Conservation (phyloP, 2,329 filamentous ascomycete species). For the Nothophoma quercina region DNA sequence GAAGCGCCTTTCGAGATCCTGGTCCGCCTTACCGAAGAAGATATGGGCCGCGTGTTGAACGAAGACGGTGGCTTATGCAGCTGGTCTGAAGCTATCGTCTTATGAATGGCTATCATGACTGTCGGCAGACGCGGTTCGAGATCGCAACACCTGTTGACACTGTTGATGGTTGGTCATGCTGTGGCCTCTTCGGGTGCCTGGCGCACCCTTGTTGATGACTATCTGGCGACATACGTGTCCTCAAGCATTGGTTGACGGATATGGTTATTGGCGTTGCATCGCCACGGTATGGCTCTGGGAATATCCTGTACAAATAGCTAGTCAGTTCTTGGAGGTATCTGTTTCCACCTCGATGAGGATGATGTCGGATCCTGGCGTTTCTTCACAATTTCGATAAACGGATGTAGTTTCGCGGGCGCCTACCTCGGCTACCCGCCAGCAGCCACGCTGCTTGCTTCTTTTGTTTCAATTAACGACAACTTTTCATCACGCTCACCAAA, state of each 20-base stretch:
- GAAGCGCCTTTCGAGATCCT: slow-evolving; percentile 48
- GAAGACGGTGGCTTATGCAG: slow-evolving; percentile 39
- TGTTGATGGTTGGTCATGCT: slow-evolving; percentile 9
- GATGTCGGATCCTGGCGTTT: slow-evolving; percentile 18
- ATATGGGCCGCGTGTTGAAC: slow-evolving; percentile 41
- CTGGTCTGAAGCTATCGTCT: slow-evolving; percentile 41
- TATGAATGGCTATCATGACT: slow-evolving; percentile 17
- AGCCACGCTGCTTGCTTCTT: slow-evolving; percentile 4
- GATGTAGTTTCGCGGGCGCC: slow-evolving; percentile 8
- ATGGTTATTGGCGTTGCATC: slow-evolving; percentile 29
- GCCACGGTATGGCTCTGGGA: slow-evolving; percentile 30
- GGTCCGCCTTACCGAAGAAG: slow-evolving; percentile 42
- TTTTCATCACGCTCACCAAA: neutral
- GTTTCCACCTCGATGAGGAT: slow-evolving; percentile 12
- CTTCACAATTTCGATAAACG: slow-evolving; percentile 5
- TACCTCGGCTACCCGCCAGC: slow-evolving; percentile 8
- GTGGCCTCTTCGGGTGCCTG: slow-evolving; percentile 22
- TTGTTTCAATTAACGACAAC: neutral
- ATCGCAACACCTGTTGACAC: neutral
- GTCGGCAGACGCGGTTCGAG: slow-evolving; percentile 9
- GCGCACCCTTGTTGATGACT: slow-evolving; percentile 24
- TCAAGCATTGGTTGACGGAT: slow-evolving; percentile 27
- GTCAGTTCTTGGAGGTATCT: slow-evolving; percentile 14
- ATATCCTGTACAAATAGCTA: slow-evolving; percentile 48
- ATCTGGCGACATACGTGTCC: slow-evolving; percentile 13